Evolutionary conservation across 2,329 filamentous ascomycete species (phyloP).

Genomic region (Colletotrichum tofieldiae): DNA sequence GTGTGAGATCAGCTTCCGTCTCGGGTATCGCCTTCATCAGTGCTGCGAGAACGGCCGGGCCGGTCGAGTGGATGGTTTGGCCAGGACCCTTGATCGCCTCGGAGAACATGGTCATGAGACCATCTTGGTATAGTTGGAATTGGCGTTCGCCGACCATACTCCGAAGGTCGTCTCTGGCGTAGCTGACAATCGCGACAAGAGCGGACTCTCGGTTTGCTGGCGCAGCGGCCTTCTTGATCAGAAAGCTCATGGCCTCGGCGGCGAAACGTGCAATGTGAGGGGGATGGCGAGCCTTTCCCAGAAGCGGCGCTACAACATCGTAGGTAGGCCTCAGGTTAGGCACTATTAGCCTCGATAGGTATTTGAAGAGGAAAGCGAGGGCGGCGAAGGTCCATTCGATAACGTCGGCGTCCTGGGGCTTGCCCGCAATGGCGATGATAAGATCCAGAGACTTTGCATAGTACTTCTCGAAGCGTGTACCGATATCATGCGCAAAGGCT

Average conservation of each 20-base stretch:
- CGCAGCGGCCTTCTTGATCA: slow-evolving; percentile 89
- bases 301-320: slow-evolving; percentile 84
- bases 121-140: slow-evolving; percentile 83
- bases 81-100: slow-evolving; percentile 82
- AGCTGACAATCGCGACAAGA: slow-evolving; percentile 78
- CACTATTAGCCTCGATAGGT: slow-evolving; percentile 88
- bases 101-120: slow-evolving; percentile 91
- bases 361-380: slow-evolving; percentile 97
- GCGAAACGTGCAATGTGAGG: slow-evolving; percentile 92
- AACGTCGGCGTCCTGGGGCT: slow-evolving; percentile 85
- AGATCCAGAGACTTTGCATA: slow-evolving; percentile 83
- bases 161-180: slow-evolving; percentile 79
- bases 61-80: slow-evolving; percentile 72
- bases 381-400: slow-evolving; percentile 98
- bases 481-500: slow-evolving; percentile 95
- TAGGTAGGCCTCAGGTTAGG: slow-evolving; percentile 89
- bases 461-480: slow-evolving; percentile 88
- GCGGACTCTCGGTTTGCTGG: slow-evolving; percentile 83
- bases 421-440: slow-evolving; percentile 84
- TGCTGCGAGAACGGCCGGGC: slow-evolving; percentile 66
- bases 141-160: slow-evolving; percentile 68
- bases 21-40: slow-evolving; percentile 68
- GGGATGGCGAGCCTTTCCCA: slow-evolving; percentile 87
- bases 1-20: slow-evolving; percentile 64
- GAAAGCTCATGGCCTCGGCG: slow-evolving; percentile 94